Percentiles rank a stretch among this genome's conserved stretches.
phyloP scores from a whole-genome alignment of 495 filamentous ascomycete species.

The Friedmanniomyces simplex region DNA sequence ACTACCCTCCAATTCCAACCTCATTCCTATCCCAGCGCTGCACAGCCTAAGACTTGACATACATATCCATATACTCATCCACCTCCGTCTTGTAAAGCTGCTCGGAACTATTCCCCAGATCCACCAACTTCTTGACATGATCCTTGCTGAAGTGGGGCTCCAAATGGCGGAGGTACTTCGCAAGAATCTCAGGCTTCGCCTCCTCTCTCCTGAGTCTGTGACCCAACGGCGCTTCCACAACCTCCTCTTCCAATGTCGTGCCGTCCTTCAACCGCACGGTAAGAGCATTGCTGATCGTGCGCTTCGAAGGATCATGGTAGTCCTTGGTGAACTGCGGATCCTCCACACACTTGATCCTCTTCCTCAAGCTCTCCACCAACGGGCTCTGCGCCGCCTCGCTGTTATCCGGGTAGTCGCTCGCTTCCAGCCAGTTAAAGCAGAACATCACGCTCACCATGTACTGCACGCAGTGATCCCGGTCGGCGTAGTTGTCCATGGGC shows the following conservation, averaged over 20 bases:
- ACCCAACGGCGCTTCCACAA: slow-evolving; percentile 90
- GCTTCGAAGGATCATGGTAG: slow-evolving; percentile 86
- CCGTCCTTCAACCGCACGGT: slow-evolving; percentile 91
- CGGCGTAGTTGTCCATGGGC: slow-evolving; percentile 98
- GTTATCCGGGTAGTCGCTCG: slow-evolving; percentile 85
- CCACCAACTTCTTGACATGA: slow-evolving; percentile 66
- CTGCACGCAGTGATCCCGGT: slow-evolving; percentile 96
- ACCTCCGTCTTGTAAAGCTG: slow-evolving; percentile 71
- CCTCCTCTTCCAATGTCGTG: slow-evolving; percentile 80
- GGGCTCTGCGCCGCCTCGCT: slow-evolving; percentile 81
- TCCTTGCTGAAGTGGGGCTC: slow-evolving; percentile 66
- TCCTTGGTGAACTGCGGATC: slow-evolving; percentile 87
- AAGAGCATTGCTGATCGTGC: slow-evolving; percentile 91
- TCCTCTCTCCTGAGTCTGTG: slow-evolving; percentile 87
- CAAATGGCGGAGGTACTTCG: slow-evolving; percentile 89
- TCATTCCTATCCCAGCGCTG: too few species aligned
- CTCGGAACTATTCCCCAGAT: slow-evolving; percentile 60
- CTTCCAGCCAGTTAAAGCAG: slow-evolving; percentile 81
- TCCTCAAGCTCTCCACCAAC: slow-evolving; percentile 77
- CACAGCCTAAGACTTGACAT: slow-evolving; percentile 42
- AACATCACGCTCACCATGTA: slow-evolving; percentile 98
- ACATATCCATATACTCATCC: slow-evolving; percentile 90
- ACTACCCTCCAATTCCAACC: too few species aligned
- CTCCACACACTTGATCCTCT: slow-evolving; percentile 90
- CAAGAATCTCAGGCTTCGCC: slow-evolving; percentile 90